Base-by-base conservation (phyloP, 2,329 filamentous ascomycete genomes). In the Botrytis sinoallii region DNA sequence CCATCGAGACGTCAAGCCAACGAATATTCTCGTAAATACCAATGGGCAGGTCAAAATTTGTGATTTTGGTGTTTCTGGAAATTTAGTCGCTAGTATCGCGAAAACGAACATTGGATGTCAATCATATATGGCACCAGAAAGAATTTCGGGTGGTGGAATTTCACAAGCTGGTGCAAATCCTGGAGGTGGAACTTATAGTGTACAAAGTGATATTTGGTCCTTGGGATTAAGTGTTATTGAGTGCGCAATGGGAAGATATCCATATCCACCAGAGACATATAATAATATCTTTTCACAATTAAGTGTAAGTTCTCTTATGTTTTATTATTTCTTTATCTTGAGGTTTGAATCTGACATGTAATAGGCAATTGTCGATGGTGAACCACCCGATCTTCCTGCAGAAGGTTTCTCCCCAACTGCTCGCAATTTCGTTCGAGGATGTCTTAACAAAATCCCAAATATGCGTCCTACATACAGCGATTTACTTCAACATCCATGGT, bases 81-180 rank as follows among this genome's bases (percentile, higher is more conserved):
- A 99, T 79, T 85, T 99, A 38, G 96, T 99, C 35, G 95, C 96
- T 38, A 97, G 94, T 84, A 98, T 98, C 79, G 96, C 96, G 70
- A 97, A 97, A 84, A 99, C 96, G 42, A 99, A 99, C 81, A 99
- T 99, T 79, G 96, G 96, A 57, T 99, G 96, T 80, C 96, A 99
- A 84, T 98, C 95, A 81, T 99, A 99, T 84, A 99, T 99, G 96
- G 96, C 96, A 0, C 96, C 96, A 0, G 96, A 99, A 83, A 87
- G 96, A 77, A 99, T 99, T 79, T 94, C 94, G 14, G 94, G 93
- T 67, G 94, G 95, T 73, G 92, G 92, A 35, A 90, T 94, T 79
- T 90, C 93, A 74, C 88, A 92, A 75, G 87, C 89, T 6, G 91
- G 91, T 40, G 86, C 90, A 29, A 89, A 90, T 74, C 88, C 88